Conservation (phyloP, 176 grass and related monocot species). For the Cenchrus purpureus region DNA sequence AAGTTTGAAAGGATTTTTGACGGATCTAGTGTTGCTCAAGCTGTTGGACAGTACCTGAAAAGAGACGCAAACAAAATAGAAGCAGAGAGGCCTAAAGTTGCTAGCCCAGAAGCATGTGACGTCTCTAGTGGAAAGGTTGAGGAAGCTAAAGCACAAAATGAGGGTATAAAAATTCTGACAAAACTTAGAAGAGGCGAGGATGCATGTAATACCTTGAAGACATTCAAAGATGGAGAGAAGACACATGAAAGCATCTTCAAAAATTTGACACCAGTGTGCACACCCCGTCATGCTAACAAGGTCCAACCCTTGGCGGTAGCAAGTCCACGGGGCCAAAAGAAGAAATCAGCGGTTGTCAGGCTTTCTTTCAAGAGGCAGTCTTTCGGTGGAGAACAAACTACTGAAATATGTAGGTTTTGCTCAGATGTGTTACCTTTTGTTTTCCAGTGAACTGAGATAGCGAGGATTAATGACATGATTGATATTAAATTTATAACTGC, state of each 20-base stretch:
- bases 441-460: not conserved
- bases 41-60: constrained; percentile 66
- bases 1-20: constrained; percentile 68
- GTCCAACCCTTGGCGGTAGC: constrained; percentile 60
- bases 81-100: constrained; percentile 43
- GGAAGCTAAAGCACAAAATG: constrained; percentile 44
- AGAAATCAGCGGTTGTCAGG: constrained; percentile 80
- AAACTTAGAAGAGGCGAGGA: constrained; percentile 68
- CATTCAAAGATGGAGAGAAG: constrained; percentile 64
- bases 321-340: constrained; percentile 71
- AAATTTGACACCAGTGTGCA: constrained; percentile 76
- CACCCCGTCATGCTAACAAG: constrained; percentile 74
- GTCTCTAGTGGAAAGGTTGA: constrained; percentile 43
- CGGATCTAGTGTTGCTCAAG: constrained; percentile 46
- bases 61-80: constrained; percentile 58
- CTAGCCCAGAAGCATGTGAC: constrained; percentile 40
- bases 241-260: constrained; percentile 64
- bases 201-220: constrained; percentile 47
- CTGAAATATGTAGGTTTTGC: constrained; percentile 78
- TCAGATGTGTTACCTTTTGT: not conserved
- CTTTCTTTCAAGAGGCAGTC: constrained; percentile 93
- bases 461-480: not conserved
- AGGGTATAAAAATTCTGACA: constrained; percentile 49
- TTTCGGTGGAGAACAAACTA: constrained; percentile 89
- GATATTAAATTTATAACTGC: constrained; percentile 26